phyloP scores from a whole-genome alignment of 306 rosid genomes.

The Astragalus membranaceus region DNA sequence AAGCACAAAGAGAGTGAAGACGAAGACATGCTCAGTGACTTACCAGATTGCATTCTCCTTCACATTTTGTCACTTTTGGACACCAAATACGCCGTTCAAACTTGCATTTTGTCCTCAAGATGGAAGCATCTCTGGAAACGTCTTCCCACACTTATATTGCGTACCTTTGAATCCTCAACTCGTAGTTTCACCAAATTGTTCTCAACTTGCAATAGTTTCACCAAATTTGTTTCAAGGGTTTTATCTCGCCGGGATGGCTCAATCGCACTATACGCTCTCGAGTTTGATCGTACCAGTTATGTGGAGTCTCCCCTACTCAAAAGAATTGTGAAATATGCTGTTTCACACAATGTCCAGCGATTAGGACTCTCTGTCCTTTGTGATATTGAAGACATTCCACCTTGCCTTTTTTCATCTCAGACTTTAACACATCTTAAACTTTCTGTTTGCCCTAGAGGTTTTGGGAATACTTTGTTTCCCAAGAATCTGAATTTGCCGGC shows the following conservation, averaged over 20 bases:
- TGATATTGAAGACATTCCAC: background rate
- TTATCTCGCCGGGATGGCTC: background rate
- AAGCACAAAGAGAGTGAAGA: background rate
- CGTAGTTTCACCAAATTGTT: background rate
- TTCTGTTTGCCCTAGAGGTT: background rate
- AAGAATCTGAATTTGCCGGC: background rate
- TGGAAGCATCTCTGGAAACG: constrained; percentile 14
- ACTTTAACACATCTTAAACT: constrained; percentile 13
- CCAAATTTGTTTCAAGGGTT: background rate
- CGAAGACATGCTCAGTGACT: constrained; percentile 13
- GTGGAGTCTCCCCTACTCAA: background rate
- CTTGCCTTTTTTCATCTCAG: background rate
- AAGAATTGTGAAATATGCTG: background rate
- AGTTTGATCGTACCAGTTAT: background rate
- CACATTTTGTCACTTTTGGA: constrained; percentile 5
- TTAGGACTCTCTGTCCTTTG: background rate
- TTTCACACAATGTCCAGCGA: constrained; percentile 7
- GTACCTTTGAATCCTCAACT: background rate
- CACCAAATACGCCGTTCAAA: background rate
- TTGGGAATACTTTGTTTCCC: background rate
- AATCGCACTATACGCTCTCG: background rate
- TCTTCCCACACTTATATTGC: background rate
- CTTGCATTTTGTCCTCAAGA: constrained; percentile 5
- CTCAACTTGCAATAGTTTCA: background rate
- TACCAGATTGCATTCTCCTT: constrained; percentile 3